Evolutionary conservation across 179 eudicot genomes (phyloP), one percentile per base, ranked within the genome.

Genomic region (Beta lomatogona): DNA sequence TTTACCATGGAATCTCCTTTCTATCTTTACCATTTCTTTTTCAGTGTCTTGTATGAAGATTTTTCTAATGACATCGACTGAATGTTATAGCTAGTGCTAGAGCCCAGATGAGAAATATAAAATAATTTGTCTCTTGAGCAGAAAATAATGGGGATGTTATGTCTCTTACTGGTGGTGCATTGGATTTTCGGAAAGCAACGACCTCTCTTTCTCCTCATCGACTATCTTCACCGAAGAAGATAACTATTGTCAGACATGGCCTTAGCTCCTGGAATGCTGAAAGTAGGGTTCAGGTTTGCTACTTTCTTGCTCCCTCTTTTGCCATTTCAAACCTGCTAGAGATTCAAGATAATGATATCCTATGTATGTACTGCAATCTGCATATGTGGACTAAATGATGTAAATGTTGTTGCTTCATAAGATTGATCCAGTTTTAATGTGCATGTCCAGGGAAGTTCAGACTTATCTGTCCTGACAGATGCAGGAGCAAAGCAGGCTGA

Each of bases 181-280:
- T 87, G 82, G 91, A 86, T 84, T 92, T 92, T 67, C 70, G 83
- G 54, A 88, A 79, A 76, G 91, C 96, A 66, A 91, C 93, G 52
- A 91, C 88, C 58, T 89, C 96, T 36, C 86, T 92, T 70, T 77
- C 91, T 22, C 85, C 85, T 22, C 82, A 82, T 52, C 85, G 73
- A 28, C 75, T 91, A 53, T 61, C 88, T 75, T 85, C 90, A 19
- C 91, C 90, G 2, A 92, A 92, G 90, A 91, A 89, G 87, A 92
- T 92, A 67, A 92, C 92, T 28, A 83, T 92, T 84, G 83, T 92
- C 46, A 84, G 96, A 76, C 96, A 92, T 79, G 96, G 96, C 71
- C 91, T 91, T 67, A 92, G 96, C 88, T 87, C 93, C 50, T 92
- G 96, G 96, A 91, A 92, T 65, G 78, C 82, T 57, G 96, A 92